Base-by-base conservation (phyloP, 192 early-diverging fungal species). In the Lobosporangium transversale region DNA sequence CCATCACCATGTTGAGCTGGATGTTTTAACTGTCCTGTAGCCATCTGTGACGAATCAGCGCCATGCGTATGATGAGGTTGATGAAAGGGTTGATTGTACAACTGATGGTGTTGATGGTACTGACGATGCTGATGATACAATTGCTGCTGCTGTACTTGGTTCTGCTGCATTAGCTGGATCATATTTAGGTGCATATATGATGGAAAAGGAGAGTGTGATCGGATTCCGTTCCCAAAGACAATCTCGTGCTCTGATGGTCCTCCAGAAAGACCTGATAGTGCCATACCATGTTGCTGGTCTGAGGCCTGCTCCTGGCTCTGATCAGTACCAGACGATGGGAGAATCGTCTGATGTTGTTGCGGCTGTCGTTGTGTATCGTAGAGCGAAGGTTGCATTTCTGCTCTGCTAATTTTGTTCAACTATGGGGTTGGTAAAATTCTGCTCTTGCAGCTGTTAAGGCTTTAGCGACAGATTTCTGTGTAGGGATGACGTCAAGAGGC, bases 121-220 rank as follows among this genome's bases (percentile, higher is more conserved):
- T 26, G 15, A n/a, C 54, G 68, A n/a, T 61, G 67, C 30, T 70
- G 68, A 0, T 42, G 52, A 31, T 45, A 26, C 58, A 56, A 27
- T 42, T 70, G 68, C 42, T 57, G 64, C 14, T 57, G 53, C 21
- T 62, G 59, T 40, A 60, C 23, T n/a, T 62, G 69, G 3, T 23
- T 29, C 31, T 64, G 60, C 11, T 66, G 68, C 68, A 70, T 70
- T 29, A 70, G 30, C 8, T 56, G 68, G 9, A 55, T 52, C 58
- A 70, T 17, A 33, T 54, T 47, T 14, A 59, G 68, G 50, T 70
- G 68, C 59, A 70, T 62, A 21, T 62, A 70, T 8, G 58, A 45
- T 24, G 49, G 59, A 31, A 62, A 55, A 11, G 57, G 67, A 10
- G 59, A 56, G 27, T 54, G 64, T 9, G 64, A 37, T 18, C 15